Evolutionary conservation across 202 grass and related monocot species (phyloP).

Genomic region (Brachypodium distachyon): DNA sequence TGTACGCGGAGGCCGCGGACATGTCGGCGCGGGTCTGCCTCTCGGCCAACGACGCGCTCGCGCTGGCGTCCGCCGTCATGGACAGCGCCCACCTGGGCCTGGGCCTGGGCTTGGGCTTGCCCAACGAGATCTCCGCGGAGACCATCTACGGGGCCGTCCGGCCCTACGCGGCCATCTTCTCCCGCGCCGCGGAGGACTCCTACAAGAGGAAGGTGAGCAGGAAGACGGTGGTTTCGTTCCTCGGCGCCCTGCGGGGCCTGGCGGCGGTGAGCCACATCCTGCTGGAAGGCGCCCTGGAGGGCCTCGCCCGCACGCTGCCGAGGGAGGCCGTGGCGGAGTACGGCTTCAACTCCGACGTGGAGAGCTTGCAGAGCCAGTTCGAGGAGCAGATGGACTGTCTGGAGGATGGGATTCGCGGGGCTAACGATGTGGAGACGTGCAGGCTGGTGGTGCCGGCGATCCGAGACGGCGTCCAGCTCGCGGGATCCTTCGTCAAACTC

Average conservation of each 20-base stretch:
- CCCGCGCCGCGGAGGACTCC: not conserved
- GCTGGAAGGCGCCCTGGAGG: conserved; percentile 4
- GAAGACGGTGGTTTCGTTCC: not conserved
- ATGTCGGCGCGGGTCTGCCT: conserved; percentile 15
- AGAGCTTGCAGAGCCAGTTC: not conserved
- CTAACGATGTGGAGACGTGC: not conserved
- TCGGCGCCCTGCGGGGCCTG: conserved; percentile 5
- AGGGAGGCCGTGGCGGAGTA: not conserved
- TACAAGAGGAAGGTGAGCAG: not conserved
- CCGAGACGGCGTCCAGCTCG: not conserved
- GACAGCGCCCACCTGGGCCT: not conserved
- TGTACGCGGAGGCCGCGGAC: conserved; percentile 7
- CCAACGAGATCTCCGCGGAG: not conserved
- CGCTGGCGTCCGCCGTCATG: conserved; percentile 1
- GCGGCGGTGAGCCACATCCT: conserved; percentile 21
- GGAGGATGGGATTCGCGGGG: not conserved
- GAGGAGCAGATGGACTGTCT: not conserved
- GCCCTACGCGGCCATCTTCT: not conserved
- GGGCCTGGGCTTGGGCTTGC: not conserved
- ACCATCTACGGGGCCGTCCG: not conserved
- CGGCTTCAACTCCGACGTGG: conserved; percentile 7
- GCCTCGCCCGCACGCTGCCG: not conserved
- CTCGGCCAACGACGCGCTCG: not conserved
- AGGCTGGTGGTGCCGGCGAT: not conserved
- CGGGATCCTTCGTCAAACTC: not conserved